Base-by-base conservation (phyloP, 768 basidiomycete genomes). In the Rhodotorula paludigena region DNA sequence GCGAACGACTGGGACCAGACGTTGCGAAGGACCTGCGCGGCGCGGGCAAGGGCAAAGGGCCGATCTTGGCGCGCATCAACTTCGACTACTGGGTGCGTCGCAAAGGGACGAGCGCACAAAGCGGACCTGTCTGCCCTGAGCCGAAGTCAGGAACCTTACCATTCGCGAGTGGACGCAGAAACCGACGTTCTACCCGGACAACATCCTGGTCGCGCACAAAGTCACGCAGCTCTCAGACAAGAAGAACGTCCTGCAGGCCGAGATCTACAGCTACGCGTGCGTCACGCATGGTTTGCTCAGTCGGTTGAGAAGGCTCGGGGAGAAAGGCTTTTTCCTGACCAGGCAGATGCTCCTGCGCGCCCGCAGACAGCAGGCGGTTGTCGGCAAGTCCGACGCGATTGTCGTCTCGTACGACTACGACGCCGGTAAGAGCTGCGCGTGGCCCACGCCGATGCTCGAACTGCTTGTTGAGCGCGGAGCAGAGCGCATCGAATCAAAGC, bases 31-130 rank as follows among this genome's bases (percentile, higher is more conserved):
- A 63, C 38, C 38, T 68, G 15, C 15, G 39, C 39, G 67, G 67
- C 23, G n/a, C 41, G 9, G 67, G 67, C 16, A 68, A 68, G 47
- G 62, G 67, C 21, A 68, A 64, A 21, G 67, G 67, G 0, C 62
- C 63, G 18, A 68, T 68, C 33, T 54, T 68, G 32, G 67, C 57
- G 4, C 36, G 53, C 3, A 47, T 68, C 28, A 49, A 33, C 3
- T 68, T 60, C 57, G 62, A 68, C 39, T 68, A 68, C 38, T 44
- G 54, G 18, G 57, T 63, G 21, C 42, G 67, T 62, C 39, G 16
- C 25, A n/a, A n/a, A n/a, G n/a, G n/a, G n/a, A n/a, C n/a, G n/a
- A n/a, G n/a, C 21, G 35, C 6, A 28, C 16, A n/a, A n/a, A n/a
- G n/a, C n/a, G n/a, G n/a, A n/a, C n/a, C n/a, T n/a, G n/a, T 45